These are phyloP conservation scores for Lepiota venenata DNA, from an alignment of 768 basidiomycete species.

Conservation along the genomic window DNA sequence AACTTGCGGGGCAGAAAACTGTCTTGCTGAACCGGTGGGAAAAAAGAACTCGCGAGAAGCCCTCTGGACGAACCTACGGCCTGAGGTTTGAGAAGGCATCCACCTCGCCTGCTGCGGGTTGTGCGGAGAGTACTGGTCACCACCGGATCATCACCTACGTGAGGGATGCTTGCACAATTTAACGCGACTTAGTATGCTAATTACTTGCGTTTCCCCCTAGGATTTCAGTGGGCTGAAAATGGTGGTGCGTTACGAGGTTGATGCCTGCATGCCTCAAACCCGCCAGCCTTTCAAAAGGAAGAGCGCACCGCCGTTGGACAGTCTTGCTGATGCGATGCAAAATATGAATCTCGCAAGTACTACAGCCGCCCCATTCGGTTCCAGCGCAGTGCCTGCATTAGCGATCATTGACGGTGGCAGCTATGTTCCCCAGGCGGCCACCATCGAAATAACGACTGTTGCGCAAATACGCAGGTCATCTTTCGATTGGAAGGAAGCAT, in stretches of 20 bases:
- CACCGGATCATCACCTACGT: conserved; percentile 65
- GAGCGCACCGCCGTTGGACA: conserved; percentile 29
- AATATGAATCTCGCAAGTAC: conserved; percentile 25
- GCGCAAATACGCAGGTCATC: conserved; percentile 24
- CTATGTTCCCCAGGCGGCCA: conserved; percentile 37
- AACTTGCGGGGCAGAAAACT: conserved; percentile 56
- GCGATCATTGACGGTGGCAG: conserved; percentile 28
- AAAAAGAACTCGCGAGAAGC: conserved; percentile 28
- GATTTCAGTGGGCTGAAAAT: conserved; percentile 44
- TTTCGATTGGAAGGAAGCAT: conserved; percentile 57
- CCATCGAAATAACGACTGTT: conserved; percentile 46
- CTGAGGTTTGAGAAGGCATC: conserved; percentile 59
- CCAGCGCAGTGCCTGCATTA: conserved; percentile 16
- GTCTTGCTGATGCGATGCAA: conserved; percentile 31
- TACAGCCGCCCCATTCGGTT: conserved; percentile 12
- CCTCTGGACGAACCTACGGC: conserved; percentile 46
- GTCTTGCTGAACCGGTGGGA: conserved; percentile 64
- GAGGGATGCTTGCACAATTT: conserved; percentile 22
- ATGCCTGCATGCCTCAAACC: conserved; percentile 23
- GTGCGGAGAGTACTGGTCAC: conserved; percentile 51
- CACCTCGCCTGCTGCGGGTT: conserved; percentile 44
- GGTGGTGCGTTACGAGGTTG: conserved; percentile 27
- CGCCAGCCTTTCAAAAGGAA: conserved; percentile 20
- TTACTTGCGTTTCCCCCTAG: conserved; percentile 36
- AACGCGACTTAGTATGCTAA: background rate